Evolutionary conservation across 2,329 filamentous ascomycete species (phyloP).

Genomic region (Sclerotinia borealis): DNA sequence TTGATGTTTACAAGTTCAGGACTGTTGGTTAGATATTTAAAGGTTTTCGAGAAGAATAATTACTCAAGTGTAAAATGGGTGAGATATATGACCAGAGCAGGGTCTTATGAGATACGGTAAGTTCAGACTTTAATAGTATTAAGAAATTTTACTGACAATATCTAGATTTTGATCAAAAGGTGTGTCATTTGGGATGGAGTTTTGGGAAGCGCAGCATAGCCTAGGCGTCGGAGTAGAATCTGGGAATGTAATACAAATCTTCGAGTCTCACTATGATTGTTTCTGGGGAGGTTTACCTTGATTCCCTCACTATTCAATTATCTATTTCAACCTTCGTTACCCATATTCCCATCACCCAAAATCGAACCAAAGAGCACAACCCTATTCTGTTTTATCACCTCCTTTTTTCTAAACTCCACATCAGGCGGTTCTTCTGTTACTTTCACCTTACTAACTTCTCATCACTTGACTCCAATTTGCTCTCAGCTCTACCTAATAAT

Average conservation of each 20-base stretch:
- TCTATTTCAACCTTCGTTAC: not conserved
- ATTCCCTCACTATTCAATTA: not conserved
- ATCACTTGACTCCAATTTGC: not conserved
- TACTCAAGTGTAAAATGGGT: conserved; percentile 99
- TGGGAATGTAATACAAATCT: conserved; percentile 12
- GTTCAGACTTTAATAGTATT: conserved; percentile 6
- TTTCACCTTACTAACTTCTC: not conserved
- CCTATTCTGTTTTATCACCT: not conserved
- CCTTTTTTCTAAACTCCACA: too few species aligned
- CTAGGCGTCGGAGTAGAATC: conserved; percentile 9
- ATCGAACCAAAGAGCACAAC: not conserved
- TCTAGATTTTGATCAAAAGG: conserved; percentile 18
- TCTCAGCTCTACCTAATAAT: not conserved
- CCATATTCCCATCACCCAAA: not conserved
- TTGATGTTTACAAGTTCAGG: conserved; percentile 98
- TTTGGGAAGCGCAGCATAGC: conserved; percentile 13
- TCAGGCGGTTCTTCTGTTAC: not conserved
- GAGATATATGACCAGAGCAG: conserved; percentile 95
- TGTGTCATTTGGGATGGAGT: conserved; percentile 5
- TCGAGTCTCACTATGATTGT: not conserved
- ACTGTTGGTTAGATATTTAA: conserved; percentile 85
- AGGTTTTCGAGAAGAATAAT: conserved; percentile 99
- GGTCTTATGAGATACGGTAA: conserved; percentile 93
- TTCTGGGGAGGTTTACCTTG: not conserved
- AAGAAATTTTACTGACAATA: not conserved